Percentiles rank a stretch among this genome's conserved stretches.
Conservation (phyloP, 176 grass and related monocot genomes). For the Avena insularis region DNA sequence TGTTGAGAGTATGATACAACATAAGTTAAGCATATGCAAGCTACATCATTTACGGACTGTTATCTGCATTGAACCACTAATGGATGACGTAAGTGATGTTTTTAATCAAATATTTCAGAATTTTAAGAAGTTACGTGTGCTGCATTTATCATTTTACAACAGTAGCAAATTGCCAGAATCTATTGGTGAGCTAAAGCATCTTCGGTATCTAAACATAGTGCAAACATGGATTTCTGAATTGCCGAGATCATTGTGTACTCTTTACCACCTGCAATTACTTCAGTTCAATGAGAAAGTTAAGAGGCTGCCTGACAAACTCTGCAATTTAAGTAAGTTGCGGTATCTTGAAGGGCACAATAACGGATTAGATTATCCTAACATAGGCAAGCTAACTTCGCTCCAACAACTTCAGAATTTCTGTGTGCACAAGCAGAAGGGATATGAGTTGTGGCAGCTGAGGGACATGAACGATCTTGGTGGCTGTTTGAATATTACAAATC, state of each 20-base stretch:
- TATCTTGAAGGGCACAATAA: background rate
- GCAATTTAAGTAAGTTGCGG: background rate
- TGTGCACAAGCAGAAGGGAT: slow-evolving; percentile 31
- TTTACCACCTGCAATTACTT: slow-evolving; percentile 22
- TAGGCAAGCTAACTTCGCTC: slow-evolving; percentile 32
- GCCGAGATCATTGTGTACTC: background rate
- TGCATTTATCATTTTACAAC: background rate
- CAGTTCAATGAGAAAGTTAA: background rate
- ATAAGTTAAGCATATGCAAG: background rate
- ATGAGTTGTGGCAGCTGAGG: background rate
- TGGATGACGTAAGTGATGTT: background rate
- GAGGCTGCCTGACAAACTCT: background rate
- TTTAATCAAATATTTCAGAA: background rate
- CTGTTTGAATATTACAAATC: background rate
- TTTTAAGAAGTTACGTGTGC: background rate
- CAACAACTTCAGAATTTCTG: background rate
- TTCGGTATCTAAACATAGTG: background rate
- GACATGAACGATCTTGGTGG: slow-evolving; percentile 29
- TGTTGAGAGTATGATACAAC: background rate
- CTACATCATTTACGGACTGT: slow-evolving; percentile 1
- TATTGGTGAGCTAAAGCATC: slow-evolving; percentile 21
- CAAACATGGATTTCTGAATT: background rate
- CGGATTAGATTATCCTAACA: background rate
- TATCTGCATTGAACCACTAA: background rate
- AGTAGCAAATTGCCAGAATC: background rate